Conservation (phyloP, 768 basidiomycete species). For the Hygrophorus russula region DNA sequence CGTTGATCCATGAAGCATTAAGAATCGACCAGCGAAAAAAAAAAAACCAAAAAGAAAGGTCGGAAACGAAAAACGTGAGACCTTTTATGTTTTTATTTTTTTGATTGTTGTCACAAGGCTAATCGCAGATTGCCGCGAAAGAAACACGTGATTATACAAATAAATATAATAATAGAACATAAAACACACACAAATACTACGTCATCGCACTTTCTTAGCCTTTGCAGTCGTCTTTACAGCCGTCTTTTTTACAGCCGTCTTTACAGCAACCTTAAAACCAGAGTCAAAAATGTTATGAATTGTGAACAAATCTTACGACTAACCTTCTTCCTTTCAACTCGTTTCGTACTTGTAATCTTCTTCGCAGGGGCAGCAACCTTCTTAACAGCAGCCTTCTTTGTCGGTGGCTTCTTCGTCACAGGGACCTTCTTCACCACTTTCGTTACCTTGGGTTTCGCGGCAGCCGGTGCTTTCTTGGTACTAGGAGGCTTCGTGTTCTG, state of each 20-base stretch:
- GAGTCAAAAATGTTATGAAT: neutral
- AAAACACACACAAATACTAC: too few relatives aligned
- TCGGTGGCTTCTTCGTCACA: constrained; percentile 12
- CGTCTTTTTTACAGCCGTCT: constrained; percentile 1
- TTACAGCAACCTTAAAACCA: constrained; percentile 2
- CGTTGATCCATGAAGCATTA: constrained; percentile 1
- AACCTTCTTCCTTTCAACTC: constrained; percentile 58
- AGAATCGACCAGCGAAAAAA: constrained; percentile 17
- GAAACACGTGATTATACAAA: neutral
- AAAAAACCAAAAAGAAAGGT: too few relatives aligned
- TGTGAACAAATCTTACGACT: too few relatives aligned
- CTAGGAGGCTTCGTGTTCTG: constrained; percentile 10
- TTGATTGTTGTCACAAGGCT: neutral
- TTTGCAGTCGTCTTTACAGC: neutral
- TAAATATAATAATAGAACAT: neutral
- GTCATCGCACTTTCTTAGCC: too few relatives aligned
- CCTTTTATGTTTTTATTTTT: too few relatives aligned
- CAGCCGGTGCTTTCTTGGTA: constrained; percentile 32
- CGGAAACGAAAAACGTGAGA: neutral
- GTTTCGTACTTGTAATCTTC: constrained; percentile 26
- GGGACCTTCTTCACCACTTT: constrained; percentile 20
- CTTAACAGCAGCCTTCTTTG: constrained; percentile 22
- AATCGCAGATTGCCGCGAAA: neutral
- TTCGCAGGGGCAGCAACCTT: constrained; percentile 13
- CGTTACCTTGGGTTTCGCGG: constrained; percentile 32